Evolutionary conservation across 495 filamentous ascomycete species (phyloP).

Genomic region (Penicillium daleae): DNA sequence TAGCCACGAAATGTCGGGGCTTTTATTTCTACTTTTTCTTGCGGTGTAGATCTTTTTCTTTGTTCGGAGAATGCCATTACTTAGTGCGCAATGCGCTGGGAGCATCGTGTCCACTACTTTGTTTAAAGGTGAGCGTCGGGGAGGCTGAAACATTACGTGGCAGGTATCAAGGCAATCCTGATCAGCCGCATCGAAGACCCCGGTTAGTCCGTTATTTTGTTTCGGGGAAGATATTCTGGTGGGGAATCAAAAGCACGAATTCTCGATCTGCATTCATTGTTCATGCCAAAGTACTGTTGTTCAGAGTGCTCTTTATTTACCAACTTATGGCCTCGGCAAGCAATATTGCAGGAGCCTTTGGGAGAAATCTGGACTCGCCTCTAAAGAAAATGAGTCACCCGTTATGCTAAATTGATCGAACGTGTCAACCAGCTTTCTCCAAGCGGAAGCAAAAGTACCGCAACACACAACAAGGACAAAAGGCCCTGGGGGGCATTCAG

Average conservation of each 20-base stretch:
- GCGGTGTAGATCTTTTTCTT: too few relatives aligned
- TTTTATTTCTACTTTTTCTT: too few relatives aligned
- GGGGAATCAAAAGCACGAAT: neutral
- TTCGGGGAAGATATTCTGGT: too few relatives aligned
- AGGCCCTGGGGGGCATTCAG: neutral
- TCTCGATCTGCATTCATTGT: neutral
- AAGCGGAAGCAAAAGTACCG: neutral
- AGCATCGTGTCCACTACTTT: too few relatives aligned
- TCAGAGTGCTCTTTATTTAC: neutral
- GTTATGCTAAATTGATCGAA: neutral
- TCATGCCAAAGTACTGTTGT: neutral
- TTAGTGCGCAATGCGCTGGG: too few relatives aligned
- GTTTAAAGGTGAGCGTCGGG: too few relatives aligned
- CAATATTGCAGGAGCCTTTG: neutral
- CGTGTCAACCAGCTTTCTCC: neutral
- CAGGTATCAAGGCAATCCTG: too few relatives aligned
- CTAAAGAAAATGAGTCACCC: neutral
- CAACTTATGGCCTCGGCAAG: too few relatives aligned
- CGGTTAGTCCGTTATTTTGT: too few relatives aligned
- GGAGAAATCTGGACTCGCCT: neutral
- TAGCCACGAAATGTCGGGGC: neutral
- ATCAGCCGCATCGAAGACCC: too few relatives aligned
- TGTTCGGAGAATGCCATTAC: too few relatives aligned
- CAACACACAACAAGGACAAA: neutral
- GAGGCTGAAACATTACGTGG: too few relatives aligned